A percentile compares a stretch with the other conserved stretches of the same genome.
Conservation (phyloP, 441 rosid genomes). For the Populus hybrid region DNA sequence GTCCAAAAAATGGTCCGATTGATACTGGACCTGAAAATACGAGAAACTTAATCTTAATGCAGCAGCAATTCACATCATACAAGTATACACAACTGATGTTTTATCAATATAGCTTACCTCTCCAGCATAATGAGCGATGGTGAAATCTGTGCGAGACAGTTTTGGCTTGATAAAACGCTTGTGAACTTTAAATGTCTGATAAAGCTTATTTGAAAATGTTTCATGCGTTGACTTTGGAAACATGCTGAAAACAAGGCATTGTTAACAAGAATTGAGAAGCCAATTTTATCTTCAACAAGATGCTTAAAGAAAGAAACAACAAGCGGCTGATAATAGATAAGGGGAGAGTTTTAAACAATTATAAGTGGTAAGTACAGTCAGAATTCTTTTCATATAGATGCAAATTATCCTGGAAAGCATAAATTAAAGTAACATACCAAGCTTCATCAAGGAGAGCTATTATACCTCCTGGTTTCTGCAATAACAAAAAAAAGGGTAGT, state of each 20-base stretch:
- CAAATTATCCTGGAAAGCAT: neutral
- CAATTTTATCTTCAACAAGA: constrained; percentile 9
- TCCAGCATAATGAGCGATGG: constrained; percentile 94
- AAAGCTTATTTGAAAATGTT: constrained; percentile 91
- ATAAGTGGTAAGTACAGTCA: neutral
- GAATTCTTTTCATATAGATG: constrained; percentile 7
- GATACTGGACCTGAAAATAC: constrained; percentile 72
- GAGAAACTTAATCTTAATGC: constrained; percentile 5
- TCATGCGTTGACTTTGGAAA: constrained; percentile 99
- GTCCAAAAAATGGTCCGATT: constrained; percentile 93
- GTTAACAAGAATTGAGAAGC: constrained; percentile 15
- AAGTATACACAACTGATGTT: neutral
- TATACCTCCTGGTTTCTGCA: constrained; percentile 98
- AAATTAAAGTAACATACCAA: constrained; percentile 50
- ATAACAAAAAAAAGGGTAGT: neutral
- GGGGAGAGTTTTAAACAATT: neutral
- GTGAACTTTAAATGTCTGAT: constrained; percentile 86
- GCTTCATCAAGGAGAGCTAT: constrained; percentile 98
- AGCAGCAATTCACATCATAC: neutral
- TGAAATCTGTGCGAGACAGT: constrained; percentile 91
- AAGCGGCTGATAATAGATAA: neutral
- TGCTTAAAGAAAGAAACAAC: constrained; percentile 7
- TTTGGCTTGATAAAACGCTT: constrained; percentile 97
- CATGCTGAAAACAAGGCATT: constrained; percentile 58
- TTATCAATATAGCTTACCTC: constrained; percentile 48